Evolutionary conservation across 2,329 filamentous ascomycete species (phyloP).

Genomic region (Thermoascus crustaceus): DNA sequence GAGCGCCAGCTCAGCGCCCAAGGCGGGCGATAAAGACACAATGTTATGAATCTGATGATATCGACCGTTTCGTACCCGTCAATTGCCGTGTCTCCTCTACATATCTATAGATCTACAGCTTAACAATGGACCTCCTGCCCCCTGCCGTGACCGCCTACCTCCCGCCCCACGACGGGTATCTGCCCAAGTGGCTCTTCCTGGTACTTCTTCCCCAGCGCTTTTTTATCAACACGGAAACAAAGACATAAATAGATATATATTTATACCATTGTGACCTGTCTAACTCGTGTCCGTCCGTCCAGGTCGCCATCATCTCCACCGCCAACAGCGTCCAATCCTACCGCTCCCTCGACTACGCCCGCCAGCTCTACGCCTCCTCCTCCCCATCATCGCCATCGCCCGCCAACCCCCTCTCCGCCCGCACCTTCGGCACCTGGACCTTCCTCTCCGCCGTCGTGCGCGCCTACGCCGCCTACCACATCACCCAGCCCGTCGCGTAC

Average conservation of each 20-base stretch:
- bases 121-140: slow-evolving; percentile 7
- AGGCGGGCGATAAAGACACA: too few relatives aligned
- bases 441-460: slow-evolving; percentile 68
- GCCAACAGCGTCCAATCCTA: slow-evolving; percentile 84
- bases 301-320: slow-evolving; percentile 77
- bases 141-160: slow-evolving; percentile 19
- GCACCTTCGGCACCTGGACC: slow-evolving; percentile 84
- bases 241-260: background rate
- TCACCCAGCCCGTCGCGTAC: slow-evolving; percentile 64
- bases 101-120: too few relatives aligned
- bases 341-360: slow-evolving; percentile 67
- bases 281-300: slow-evolving; percentile 6
- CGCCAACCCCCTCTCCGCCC: slow-evolving; percentile 66
- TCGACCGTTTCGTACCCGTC: too few relatives aligned
- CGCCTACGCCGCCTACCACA: slow-evolving; percentile 75
- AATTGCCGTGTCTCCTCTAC: too few relatives aligned
- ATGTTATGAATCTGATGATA: too few relatives aligned
- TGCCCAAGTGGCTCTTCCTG: slow-evolving; percentile 59
- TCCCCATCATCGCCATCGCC: slow-evolving; percentile 42
- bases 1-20: too few relatives aligned
- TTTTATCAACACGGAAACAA: too few relatives aligned
- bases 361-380: slow-evolving; percentile 65
- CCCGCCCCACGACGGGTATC: slow-evolving; percentile 40
- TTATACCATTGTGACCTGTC: slow-evolving; percentile 2
- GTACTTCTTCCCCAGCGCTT: slow-evolving; percentile 34